A percentile compares a stretch with the other conserved stretches of the same genome.
These are phyloP conservation scores for Globisporangium paroecandrum DNA, from an alignment of 352 stramenopile species.

Conservation along the genomic window DNA sequence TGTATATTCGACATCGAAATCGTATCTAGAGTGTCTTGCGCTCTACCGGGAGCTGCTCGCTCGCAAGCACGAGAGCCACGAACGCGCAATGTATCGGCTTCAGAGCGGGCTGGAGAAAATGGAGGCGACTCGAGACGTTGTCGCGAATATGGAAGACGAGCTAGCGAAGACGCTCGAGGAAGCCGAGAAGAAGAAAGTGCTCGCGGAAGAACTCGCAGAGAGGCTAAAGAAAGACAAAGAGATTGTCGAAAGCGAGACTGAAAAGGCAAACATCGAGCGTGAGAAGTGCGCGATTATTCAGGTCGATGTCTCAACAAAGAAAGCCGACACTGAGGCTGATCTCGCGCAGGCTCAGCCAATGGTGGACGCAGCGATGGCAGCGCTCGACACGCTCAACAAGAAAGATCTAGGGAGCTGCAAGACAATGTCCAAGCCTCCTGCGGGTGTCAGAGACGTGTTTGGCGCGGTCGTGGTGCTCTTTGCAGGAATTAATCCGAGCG, in stretches of 20 bases:
- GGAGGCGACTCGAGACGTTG: constrained; percentile 81
- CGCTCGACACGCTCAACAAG: constrained; percentile 88
- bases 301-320: constrained; percentile 89
- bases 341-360: constrained; percentile 73
- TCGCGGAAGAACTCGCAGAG: constrained; percentile 92
- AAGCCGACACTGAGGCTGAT: constrained; percentile 77
- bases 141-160: constrained; percentile 91
- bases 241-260: constrained; percentile 91
- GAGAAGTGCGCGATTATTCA: constrained; percentile 91
- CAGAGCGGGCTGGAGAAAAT: constrained; percentile 90
- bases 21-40: constrained; percentile 90
- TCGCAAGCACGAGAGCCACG: constrained; percentile 57
- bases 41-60: constrained; percentile 80
- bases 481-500: constrained; percentile 63
- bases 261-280: constrained; percentile 87
- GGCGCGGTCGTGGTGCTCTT: constrained; percentile 74
- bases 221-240: constrained; percentile 90
- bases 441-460: constrained; percentile 87
- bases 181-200: constrained; percentile 90
- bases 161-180: constrained; percentile 88
- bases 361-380: constrained; percentile 85
- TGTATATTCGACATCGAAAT: constrained; percentile 93
- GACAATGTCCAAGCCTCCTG: constrained; percentile 89
- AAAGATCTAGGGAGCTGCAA: constrained; percentile 90
- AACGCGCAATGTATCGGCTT: constrained; percentile 75